These are phyloP conservation scores for Fusarium duplospermum DNA, from an alignment of 2,329 filamentous ascomycete species.

Conservation along the genomic window DNA sequence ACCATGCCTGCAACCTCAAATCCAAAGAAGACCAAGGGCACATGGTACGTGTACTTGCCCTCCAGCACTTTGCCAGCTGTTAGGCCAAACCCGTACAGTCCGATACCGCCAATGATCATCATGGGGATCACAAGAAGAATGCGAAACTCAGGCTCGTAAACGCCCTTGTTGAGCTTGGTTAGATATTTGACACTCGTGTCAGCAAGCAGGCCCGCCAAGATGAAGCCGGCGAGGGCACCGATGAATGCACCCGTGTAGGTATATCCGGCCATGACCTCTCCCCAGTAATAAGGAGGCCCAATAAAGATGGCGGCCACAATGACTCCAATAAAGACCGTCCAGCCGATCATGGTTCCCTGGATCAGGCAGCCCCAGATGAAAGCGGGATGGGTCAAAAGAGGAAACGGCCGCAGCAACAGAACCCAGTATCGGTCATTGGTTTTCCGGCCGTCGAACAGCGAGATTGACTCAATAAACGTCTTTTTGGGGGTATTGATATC, in stretches of 20 bases:
- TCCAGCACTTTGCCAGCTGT: conserved; percentile 70
- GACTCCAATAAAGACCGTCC: conserved; percentile 93
- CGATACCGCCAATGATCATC: conserved; percentile 79
- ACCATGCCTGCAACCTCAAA: conserved; percentile 92
- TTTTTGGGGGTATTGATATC: conserved; percentile 59
- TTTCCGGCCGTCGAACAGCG: conserved; percentile 84
- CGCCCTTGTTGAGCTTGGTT: conserved; percentile 79
- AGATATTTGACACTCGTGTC: conserved; percentile 78
- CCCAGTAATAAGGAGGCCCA: conserved; percentile 83
- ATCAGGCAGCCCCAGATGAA: conserved; percentile 84
- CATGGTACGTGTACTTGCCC: conserved; percentile 73
- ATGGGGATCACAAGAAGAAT: conserved; percentile 86
- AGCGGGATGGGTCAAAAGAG: conserved; percentile 84
- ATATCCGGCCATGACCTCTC: conserved; percentile 85
- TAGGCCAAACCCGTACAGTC: conserved; percentile 86
- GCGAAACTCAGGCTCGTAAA: conserved; percentile 93
- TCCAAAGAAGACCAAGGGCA: conserved; percentile 84
- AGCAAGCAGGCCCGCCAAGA: conserved; percentile 77
- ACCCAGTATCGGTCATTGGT: conserved; percentile 79
- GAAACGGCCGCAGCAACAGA: conserved; percentile 78
- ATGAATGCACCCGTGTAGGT: conserved; percentile 88
- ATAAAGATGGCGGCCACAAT: conserved; percentile 86
- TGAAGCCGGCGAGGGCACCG: conserved; percentile 82
- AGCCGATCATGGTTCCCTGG: conserved; percentile 91
- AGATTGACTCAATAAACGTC: conserved; percentile 70